phyloP scores from a whole-genome alignment of 768 basidiomycete genomes.

The Kockovaella imperatae region DNA sequence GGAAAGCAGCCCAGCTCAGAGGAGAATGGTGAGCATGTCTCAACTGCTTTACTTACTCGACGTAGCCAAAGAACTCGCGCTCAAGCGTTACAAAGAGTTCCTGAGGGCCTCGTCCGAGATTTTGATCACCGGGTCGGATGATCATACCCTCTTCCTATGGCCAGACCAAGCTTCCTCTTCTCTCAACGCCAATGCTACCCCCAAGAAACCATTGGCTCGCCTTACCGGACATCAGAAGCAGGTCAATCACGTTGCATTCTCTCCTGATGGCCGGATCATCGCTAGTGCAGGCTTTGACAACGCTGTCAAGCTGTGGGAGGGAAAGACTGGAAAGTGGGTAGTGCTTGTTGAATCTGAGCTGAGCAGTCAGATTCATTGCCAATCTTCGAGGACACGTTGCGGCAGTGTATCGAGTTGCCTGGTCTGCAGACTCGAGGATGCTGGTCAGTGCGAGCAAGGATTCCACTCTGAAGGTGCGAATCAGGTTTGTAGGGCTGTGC shows the following conservation, averaged over 20 bases:
- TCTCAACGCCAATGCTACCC: conserved; percentile 46
- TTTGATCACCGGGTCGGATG: conserved; percentile 91
- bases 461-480: conserved; percentile 78
- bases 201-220: conserved; percentile 63
- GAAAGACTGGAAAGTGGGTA: conserved; percentile 50
- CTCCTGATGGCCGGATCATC: conserved; percentile 84
- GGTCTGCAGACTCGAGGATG: conserved; percentile 89
- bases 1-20: conserved; percentile 70
- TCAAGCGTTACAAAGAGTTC: conserved; percentile 61
- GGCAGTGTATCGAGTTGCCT: conserved; percentile 86
- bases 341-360: conserved; percentile 43
- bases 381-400: conserved; percentile 87
- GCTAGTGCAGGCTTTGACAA: conserved; percentile 88
- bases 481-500: not conserved
- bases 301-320: conserved; percentile 86
- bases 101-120: conserved; percentile 65
- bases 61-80: conserved; percentile 66
- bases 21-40: conserved; percentile 58
- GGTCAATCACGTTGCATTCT: conserved; percentile 87
- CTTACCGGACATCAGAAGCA: conserved; percentile 93
- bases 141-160: conserved; percentile 97
- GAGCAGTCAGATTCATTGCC: conserved; percentile 65
- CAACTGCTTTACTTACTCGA: not conserved
- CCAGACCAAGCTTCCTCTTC: conserved; percentile 55
- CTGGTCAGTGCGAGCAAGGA: conserved; percentile 93